These are phyloP conservation scores for Penicillium oxalicum DNA, from an alignment of 2,329 filamentous ascomycete genomes.

Conservation along the genomic window DNA sequence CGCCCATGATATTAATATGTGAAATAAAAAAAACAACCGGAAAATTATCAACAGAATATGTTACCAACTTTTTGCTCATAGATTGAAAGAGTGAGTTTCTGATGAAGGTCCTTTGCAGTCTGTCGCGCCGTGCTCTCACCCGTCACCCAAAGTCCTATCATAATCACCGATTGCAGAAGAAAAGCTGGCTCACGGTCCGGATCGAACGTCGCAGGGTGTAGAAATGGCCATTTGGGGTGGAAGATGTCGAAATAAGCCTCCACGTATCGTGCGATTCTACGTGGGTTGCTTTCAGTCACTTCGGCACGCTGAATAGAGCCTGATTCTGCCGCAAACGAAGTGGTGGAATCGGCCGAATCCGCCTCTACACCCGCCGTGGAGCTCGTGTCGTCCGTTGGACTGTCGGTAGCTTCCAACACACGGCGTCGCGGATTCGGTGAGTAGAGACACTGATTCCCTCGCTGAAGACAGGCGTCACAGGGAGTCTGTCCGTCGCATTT, in stretches of 20 bases:
- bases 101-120: conserved; percentile 17
- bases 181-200: conserved; percentile 13
- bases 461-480: not conserved
- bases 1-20: not conserved
- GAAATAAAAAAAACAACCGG: too few relatives aligned
- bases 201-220: conserved; percentile 18
- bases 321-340: not conserved
- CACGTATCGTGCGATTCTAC: conserved; percentile 3
- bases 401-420: not conserved
- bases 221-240: conserved; percentile 22
- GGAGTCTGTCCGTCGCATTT: not conserved
- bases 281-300: not conserved
- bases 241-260: conserved; percentile 22
- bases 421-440: not conserved
- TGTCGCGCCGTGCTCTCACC: conserved; percentile 7
- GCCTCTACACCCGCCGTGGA: not conserved
- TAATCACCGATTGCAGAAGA: conserved; percentile 19
- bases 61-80: conserved; percentile 17
- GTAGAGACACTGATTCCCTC: not conserved
- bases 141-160: conserved; percentile 21
- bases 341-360: not conserved
- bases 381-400: not conserved
- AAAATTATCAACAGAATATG: not conserved
- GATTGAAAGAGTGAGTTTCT: conserved; percentile 12
- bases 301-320: not conserved